These are phyloP conservation scores for Verticillium zaregamsianum DNA, from an alignment of 2,329 filamentous ascomycete species.

Conservation along the genomic window DNA sequence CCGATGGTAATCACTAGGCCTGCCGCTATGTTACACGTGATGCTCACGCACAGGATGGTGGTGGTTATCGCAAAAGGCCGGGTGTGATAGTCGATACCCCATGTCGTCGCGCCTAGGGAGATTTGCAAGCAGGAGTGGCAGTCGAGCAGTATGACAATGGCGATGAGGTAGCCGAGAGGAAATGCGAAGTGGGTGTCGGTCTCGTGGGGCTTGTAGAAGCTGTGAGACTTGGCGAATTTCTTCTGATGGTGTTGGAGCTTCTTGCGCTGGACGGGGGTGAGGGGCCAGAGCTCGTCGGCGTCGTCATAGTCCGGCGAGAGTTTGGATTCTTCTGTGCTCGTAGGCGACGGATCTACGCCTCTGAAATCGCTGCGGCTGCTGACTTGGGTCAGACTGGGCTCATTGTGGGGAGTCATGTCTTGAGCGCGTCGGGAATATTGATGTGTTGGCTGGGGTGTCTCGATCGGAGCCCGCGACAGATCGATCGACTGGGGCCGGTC, in stretches of 20 bases:
- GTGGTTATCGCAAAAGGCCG: conserved; percentile 73
- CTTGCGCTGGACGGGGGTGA: conserved; percentile 62
- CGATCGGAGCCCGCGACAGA: no score
- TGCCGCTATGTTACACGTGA: conserved; percentile 72
- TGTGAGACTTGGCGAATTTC: conserved; percentile 78
- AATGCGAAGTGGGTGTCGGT: conserved; percentile 79
- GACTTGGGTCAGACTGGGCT: no score
- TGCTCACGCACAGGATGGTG: conserved; percentile 74
- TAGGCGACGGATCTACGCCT: no score
- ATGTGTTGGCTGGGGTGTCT: no score
- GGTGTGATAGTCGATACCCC: conserved; percentile 67
- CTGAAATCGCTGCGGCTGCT: no score
- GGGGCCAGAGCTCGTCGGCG: conserved; percentile 52
- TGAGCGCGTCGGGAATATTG: no score
- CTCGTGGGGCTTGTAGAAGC: conserved; percentile 86
- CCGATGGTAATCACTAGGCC: conserved; percentile 74
- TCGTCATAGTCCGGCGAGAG: conserved; percentile 27
- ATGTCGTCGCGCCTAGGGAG: conserved; percentile 72
- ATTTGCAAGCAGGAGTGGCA: conserved; percentile 78
- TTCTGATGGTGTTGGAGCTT: conserved; percentile 71
- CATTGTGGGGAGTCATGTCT: no score
- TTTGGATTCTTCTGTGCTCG: no score
- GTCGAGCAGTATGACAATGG: conserved; percentile 75
- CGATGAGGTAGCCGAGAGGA: conserved; percentile 67
- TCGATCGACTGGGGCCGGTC: no score